Conservation (phyloP, 805 yeast genomes). For the Millerago galiae region DNA sequence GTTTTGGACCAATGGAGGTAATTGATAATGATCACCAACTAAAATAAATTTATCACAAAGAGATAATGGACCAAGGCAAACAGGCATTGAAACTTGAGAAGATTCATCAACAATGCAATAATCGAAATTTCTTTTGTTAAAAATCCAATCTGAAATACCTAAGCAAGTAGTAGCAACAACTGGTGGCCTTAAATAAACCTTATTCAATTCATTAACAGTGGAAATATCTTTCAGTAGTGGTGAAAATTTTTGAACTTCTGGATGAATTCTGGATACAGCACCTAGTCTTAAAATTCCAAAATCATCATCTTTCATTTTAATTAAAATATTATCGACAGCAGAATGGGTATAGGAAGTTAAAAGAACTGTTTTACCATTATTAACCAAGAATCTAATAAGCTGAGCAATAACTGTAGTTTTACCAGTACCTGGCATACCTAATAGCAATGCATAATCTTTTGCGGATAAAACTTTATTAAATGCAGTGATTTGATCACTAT, state of each 20-base stretch:
- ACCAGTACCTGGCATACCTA: conserved; percentile 99
- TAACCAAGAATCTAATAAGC: conserved; percentile 54
- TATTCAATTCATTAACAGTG: conserved; percentile 39
- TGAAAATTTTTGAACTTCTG: conserved; percentile 46
- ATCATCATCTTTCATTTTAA: conserved; percentile 52
- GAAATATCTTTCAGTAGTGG: conserved; percentile 36
- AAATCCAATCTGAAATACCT: conserved; percentile 60
- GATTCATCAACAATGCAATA: conserved; percentile 96
- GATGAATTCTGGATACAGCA: conserved; percentile 49
- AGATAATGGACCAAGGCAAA: conserved; percentile 81
- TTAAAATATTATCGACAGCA: conserved; percentile 88
- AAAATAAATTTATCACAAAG: conserved; percentile 73
- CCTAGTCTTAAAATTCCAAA: conserved; percentile 66
- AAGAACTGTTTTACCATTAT: conserved; percentile 58
- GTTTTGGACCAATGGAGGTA: conserved; percentile 80
- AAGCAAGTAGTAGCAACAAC: conserved; percentile 89
- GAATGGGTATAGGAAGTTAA: conserved; percentile 89
- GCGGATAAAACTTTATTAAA: conserved; percentile 57
- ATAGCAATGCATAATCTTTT: conserved; percentile 68
- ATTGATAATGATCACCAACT: conserved; percentile 95
- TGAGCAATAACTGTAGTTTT: conserved; percentile 86
- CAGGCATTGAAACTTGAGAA: conserved; percentile 89
- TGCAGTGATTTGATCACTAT: conserved; percentile 67
- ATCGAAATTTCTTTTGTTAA: conserved; percentile 60
- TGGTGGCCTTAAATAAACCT: conserved; percentile 46